Conservation (phyloP, 2,329 filamentous ascomycete genomes). For the Cladosporium sp. region DNA sequence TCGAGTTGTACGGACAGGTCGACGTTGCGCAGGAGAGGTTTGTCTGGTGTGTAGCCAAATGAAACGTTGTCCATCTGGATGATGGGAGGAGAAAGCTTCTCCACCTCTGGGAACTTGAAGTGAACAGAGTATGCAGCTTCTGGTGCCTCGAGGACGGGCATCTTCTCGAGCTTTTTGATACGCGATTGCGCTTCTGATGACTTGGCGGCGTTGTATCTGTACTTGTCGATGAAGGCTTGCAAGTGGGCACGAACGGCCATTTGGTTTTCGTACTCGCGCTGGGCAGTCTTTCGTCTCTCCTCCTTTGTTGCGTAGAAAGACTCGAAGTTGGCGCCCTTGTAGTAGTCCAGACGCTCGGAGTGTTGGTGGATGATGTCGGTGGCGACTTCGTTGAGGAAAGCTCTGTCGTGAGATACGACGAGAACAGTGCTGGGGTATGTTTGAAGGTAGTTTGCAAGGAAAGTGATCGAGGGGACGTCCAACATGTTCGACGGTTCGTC, state of each 20-base stretch:
- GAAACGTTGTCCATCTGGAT: constrained; percentile 92
- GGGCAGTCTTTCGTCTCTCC: constrained; percentile 91
- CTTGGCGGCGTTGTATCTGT: constrained; percentile 98
- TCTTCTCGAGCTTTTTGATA: constrained; percentile 98
- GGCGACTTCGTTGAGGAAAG: constrained; percentile 98
- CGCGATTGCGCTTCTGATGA: constrained; percentile 96
- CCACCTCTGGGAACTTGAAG: constrained; percentile 95
- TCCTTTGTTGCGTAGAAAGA: constrained; percentile 97
- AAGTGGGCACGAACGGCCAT: constrained; percentile 91
- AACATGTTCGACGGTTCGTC: constrained; percentile 99
- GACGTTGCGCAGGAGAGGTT: constrained; percentile 74
- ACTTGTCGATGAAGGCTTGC: constrained; percentile 99
- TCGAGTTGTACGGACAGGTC: constrained; percentile 97
- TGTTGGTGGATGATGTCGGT: constrained; percentile 99
- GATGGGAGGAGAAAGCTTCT: constrained; percentile 95
- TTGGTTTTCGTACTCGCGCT: constrained; percentile 97
- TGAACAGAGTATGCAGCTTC: constrained; percentile 94
- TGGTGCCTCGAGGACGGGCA: constrained; percentile 85
- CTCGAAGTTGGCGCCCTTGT: constrained; percentile 93
- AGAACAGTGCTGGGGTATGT: constrained; percentile 89
- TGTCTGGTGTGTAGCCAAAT: constrained; percentile 82
- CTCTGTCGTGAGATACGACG: constrained; percentile 97
- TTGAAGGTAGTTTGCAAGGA: constrained; percentile 93
- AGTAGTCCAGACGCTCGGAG: constrained; percentile 95
- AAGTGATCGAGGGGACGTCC: constrained; percentile 99